Evolutionary conservation across 2,329 filamentous ascomycete genomes (phyloP).

Genomic region (Fusarium domesticum): DNA sequence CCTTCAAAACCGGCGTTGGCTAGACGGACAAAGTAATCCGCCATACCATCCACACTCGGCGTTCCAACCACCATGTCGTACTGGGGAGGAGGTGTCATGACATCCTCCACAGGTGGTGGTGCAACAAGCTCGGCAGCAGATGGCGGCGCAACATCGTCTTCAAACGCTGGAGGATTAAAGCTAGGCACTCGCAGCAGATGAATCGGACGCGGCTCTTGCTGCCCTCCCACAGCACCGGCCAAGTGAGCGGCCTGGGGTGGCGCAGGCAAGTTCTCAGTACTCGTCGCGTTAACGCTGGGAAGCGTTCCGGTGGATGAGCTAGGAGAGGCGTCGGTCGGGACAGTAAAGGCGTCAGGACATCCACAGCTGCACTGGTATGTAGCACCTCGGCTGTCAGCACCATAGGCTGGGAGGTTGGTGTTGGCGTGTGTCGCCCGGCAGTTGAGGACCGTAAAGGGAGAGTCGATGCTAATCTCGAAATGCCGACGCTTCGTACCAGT

Average conservation of each 20-base stretch:
- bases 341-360: conserved; percentile 51
- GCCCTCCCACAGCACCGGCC: conserved; percentile 30
- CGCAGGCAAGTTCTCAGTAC: conserved; percentile 38
- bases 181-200: conserved; percentile 80
- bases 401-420: conserved; percentile 78
- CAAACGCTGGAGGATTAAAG: conserved; percentile 84
- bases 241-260: conserved; percentile 56
- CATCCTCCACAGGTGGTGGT: conserved; percentile 24
- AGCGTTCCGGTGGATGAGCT: conserved; percentile 57
- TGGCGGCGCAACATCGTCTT: conserved; percentile 59
- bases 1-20: conserved; percentile 62
- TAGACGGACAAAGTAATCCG: conserved; percentile 83
- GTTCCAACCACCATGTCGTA: conserved; percentile 77
- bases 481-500: conserved; percentile 71
- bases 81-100: conserved; percentile 77
- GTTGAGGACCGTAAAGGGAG: conserved; percentile 87
- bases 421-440: conserved; percentile 92
- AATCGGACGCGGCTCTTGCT: conserved; percentile 63
- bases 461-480: conserved; percentile 96
- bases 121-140: conserved; percentile 30
- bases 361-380: conserved; percentile 48
- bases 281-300: conserved; percentile 36
- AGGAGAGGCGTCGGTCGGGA: conserved; percentile 62
- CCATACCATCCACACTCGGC: conserved; percentile 64
- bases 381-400: conserved; percentile 49